Conservation (phyloP, 805 yeast species). For the Torulaspora indica region DNA sequence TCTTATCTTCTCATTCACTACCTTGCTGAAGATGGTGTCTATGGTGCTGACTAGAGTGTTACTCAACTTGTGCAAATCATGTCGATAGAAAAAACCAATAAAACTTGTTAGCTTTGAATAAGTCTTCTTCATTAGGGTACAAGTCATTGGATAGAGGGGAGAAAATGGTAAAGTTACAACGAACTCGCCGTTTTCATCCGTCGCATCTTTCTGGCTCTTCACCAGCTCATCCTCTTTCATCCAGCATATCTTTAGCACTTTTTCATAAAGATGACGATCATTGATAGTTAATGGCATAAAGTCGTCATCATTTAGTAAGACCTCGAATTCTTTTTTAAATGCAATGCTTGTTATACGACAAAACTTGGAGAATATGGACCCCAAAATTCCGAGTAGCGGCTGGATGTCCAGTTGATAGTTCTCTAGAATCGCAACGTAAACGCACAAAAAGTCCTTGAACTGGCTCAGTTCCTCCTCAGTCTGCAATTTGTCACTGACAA, state of each 20-base stretch:
- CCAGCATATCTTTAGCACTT: constrained; percentile 66
- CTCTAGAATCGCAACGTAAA: constrained; percentile 71
- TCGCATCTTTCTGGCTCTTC: constrained; percentile 10
- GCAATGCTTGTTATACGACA: constrained; percentile 51
- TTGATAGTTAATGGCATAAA: constrained; percentile 80
- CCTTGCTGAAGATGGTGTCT: constrained; percentile 62
- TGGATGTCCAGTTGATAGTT: constrained; percentile 57
- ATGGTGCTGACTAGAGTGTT: constrained; percentile 55
- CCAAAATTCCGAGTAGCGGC: constrained; percentile 57
- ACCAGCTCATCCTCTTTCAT: constrained; percentile 46
- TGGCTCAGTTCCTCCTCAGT: constrained; percentile 45
- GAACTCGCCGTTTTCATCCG: constrained; percentile 35
- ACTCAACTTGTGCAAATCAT: constrained; percentile 54
- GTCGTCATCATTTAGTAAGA: constrained; percentile 69
- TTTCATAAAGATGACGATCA: constrained; percentile 53
- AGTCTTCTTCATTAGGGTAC: constrained; percentile 65
- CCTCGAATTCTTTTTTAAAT: constrained; percentile 58
- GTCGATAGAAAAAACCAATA: constrained; percentile 59
- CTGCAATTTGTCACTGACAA: constrained; percentile 41
- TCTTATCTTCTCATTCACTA: constrained; percentile 61
- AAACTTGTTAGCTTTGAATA: constrained; percentile 62
- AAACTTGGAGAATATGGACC: constrained; percentile 54
- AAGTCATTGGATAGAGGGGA: constrained; percentile 79
- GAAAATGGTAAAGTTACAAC: constrained; percentile 81
- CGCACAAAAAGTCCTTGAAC: constrained; percentile 61